Evolutionary conservation across 1,284 basidiomycete genomes (phyloP), one percentile per base, ranked within the genome.

Genomic region (Apiotrichum sp.): DNA sequence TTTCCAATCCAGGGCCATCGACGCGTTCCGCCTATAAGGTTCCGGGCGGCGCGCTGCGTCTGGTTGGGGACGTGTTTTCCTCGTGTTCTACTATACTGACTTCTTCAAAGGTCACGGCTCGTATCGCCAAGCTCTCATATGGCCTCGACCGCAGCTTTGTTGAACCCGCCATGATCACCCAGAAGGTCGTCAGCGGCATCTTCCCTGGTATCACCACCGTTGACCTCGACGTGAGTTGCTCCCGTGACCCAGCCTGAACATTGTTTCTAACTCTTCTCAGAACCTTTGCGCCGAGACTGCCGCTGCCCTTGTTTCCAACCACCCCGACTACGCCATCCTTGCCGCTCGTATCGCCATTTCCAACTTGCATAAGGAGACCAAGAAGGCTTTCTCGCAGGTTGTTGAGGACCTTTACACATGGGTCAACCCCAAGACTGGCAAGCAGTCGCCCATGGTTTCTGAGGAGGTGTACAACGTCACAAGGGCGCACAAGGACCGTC

Each of bases 331-430:
- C 69, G 95, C 96, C 34, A 87, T 98, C 59, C 88, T 99, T 57
- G 96, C 96, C 10, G 96, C 96, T 13, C 90, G 96, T 64, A 58
- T 58, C 9, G 95, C 95, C 59, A 95, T 99, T 71, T 96, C 92
- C 60, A 99, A 98, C 78, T 80, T 98, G 22, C 96, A 99, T 83
- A 98, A 99, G 76, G 95, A 98, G 79, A 98, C 96, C 38, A 95
- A 92, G 80, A 98, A 98, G 81, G 88, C 80, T 66, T 98, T 99
- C 75, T 93, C 90, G 13, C 83, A 87, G 64, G 93, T 98, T 62
- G 83, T 98, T 69, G 84, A 85, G 63, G 93, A 97, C 73, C 80
- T 99, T 51, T 93, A 96, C 76, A 80, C 84, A 54, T 98, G 95
- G 80, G 89, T 97, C 62, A 98, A 98, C 78, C 96, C 96, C 53